Conservation (phyloP, 306 rosid genomes). For the Ormosia semicastrata region DNA sequence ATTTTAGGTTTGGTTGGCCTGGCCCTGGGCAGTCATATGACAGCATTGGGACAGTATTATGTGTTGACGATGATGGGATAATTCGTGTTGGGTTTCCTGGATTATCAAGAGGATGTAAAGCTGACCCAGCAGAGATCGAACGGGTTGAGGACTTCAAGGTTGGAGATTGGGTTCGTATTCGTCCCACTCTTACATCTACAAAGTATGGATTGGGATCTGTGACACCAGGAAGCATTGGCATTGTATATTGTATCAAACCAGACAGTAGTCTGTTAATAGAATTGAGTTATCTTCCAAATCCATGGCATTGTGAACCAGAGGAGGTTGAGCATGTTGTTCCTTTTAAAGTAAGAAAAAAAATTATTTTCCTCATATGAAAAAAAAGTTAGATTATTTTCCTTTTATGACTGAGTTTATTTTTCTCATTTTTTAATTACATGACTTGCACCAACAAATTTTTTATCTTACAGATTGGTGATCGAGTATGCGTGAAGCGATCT, state of each 20-base stretch:
- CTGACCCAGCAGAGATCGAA: slow-evolving; percentile 99
- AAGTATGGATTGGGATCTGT: slow-evolving; percentile 98
- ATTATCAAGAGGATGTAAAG: slow-evolving; percentile 99
- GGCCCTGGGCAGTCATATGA: slow-evolving; percentile 91
- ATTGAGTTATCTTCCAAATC: slow-evolving; percentile 93
- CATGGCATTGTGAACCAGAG: slow-evolving; percentile 99
- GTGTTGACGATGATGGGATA: slow-evolving; percentile 97
- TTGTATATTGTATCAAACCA: slow-evolving; percentile 90
- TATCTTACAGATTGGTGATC: slow-evolving; percentile 78
- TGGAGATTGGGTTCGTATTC: slow-evolving; percentile 98
- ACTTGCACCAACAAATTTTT: slow-evolving; percentile 17
- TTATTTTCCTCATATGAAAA: too few relatives aligned
- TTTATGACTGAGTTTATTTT: background rate
- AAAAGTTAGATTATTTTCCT: background rate
- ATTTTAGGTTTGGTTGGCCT: slow-evolving; percentile 84
- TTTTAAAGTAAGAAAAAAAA: slow-evolving; percentile 59
- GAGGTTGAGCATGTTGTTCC: slow-evolving; percentile 95
- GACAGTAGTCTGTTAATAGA: slow-evolving; percentile 93
- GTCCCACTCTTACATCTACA: slow-evolving; percentile 92
- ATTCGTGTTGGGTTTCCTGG: slow-evolving; percentile 99
- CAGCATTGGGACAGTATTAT: slow-evolving; percentile 94
- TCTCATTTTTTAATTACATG: background rate
- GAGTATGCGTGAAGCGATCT: slow-evolving; percentile 93
- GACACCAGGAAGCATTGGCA: slow-evolving; percentile 98
- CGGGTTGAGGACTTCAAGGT: slow-evolving; percentile 98